phyloP scores from a whole-genome alignment of 2,329 filamentous ascomycete genomes.

The Cercospora sojina region DNA sequence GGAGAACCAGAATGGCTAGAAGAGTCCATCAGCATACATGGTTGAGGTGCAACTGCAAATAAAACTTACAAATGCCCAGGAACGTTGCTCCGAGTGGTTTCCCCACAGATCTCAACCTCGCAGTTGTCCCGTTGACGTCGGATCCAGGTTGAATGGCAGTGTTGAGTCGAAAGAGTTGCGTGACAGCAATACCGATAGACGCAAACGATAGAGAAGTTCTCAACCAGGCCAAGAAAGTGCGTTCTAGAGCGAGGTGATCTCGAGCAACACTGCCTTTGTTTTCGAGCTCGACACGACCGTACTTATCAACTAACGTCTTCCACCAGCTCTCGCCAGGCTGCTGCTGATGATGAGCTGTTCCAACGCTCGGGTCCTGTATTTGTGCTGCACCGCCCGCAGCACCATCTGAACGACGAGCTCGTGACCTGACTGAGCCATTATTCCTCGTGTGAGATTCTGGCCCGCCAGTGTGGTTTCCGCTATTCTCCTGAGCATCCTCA shows the following conservation, averaged over 20 bases:
- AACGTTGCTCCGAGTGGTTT: constrained; percentile 76
- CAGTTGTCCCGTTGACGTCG: constrained; percentile 22
- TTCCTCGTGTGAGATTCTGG: constrained; percentile 24
- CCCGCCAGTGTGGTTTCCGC: constrained; percentile 11
- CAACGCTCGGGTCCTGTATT: constrained; percentile 11
- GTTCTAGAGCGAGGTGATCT: constrained; percentile 77
- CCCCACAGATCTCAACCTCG: constrained; percentile 60
- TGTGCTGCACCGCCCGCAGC: constrained; percentile 8
- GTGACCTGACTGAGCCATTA: constrained; percentile 19
- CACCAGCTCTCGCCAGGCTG: constrained; percentile 49
- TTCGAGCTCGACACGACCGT: constrained; percentile 71
- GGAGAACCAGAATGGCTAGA: constrained; percentile 66
- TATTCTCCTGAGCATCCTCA: constrained; percentile 24
- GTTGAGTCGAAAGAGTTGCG: constrained; percentile 81
- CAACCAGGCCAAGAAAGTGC: constrained; percentile 83
- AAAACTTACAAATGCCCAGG: constrained; percentile 57
- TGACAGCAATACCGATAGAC: constrained; percentile 78
- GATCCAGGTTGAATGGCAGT: constrained; percentile 52
- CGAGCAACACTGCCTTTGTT: constrained; percentile 82
- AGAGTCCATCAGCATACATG: not conserved
- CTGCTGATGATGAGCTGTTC: not conserved
- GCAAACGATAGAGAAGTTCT: constrained; percentile 79
- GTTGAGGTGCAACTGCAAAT: not conserved
- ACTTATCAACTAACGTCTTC: constrained; percentile 56
- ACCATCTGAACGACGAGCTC: constrained; percentile 15